Conservation (phyloP, 306 rosid species). For the Corylus americana region DNA sequence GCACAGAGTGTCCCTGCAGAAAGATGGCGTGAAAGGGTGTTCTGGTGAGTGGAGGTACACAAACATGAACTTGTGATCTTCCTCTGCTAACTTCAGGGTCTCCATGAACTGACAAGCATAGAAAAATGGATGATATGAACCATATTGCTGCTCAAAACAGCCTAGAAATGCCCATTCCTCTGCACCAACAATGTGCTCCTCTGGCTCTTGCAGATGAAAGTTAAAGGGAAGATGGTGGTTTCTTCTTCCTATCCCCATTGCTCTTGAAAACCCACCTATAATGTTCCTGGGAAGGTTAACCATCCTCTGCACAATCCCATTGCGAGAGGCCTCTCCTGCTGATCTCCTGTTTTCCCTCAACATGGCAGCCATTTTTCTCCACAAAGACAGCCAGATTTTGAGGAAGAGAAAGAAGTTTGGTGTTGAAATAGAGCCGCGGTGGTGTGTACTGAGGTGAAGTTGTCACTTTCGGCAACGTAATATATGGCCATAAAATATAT, state of each 20-base stretch:
- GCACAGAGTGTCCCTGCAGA: slow-evolving; percentile 67
- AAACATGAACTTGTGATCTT: slow-evolving; percentile 69
- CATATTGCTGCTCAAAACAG: slow-evolving; percentile 60
- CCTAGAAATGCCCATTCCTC: slow-evolving; percentile 55
- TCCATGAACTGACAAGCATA: slow-evolving; percentile 59
- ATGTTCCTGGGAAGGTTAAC: slow-evolving; percentile 62
- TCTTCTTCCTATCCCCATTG: slow-evolving; percentile 49
- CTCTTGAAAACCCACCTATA: slow-evolving; percentile 61
- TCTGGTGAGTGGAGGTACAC: slow-evolving; percentile 77
- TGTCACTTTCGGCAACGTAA: not conserved
- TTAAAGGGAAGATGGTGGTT: slow-evolving; percentile 32
- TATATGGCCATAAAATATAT: slow-evolving; percentile 14
- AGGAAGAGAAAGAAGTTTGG: not conserved
- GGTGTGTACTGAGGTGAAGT: not conserved
- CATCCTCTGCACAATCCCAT: slow-evolving; percentile 58
- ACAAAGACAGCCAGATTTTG: not conserved
- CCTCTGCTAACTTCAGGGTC: slow-evolving; percentile 60
- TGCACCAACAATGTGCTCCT: slow-evolving; percentile 22
- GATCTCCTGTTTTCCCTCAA: slow-evolving; percentile 40
- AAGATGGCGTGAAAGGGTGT: slow-evolving; percentile 57
- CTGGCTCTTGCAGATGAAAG: slow-evolving; percentile 34
- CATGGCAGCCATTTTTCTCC: slow-evolving; percentile 39
- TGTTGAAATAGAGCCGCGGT: not conserved
- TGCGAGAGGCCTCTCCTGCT: slow-evolving; percentile 22
- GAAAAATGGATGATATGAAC: slow-evolving; percentile 61